Evolutionary conservation across 306 rosid species (phyloP).

Genomic region (Senna tora): DNA sequence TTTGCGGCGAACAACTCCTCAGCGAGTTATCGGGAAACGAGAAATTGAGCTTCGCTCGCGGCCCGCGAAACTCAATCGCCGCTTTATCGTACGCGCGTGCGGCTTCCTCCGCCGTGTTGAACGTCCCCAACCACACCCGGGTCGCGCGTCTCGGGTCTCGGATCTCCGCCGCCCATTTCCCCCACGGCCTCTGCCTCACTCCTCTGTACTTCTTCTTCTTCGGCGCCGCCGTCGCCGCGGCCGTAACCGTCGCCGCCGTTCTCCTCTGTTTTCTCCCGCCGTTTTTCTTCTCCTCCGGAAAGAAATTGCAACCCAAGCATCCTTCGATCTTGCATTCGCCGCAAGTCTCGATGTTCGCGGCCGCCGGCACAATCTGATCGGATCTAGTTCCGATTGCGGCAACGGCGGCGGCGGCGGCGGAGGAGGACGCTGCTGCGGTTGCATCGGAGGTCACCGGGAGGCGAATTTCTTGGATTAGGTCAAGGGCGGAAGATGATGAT

Average conservation of each 20-base stretch:
- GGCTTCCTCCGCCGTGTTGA: conserved; percentile 83
- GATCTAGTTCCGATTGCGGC: neutral
- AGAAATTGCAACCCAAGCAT: conserved; percentile 80
- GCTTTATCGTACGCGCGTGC: conserved; percentile 92
- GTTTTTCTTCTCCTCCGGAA: conserved; percentile 47
- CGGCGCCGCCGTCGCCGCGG: conserved; percentile 4
- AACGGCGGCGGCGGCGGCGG: neutral
- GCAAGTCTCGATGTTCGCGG: conserved; percentile 56
- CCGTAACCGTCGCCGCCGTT: conserved; percentile 37
- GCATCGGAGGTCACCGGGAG: neutral
- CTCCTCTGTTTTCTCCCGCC: conserved; percentile 25
- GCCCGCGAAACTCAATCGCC: conserved; percentile 87
- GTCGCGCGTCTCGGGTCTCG: conserved; percentile 75
- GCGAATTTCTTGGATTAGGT: conserved; percentile 1
- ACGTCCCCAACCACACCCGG: conserved; percentile 93
- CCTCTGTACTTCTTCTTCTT: conserved; percentile 80
- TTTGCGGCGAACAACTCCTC: neutral
- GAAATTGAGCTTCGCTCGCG: conserved; percentile 90
- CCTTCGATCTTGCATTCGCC: conserved; percentile 61
- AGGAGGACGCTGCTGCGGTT: neutral
- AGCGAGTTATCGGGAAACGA: conserved; percentile 61
- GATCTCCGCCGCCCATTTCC: conserved; percentile 95
- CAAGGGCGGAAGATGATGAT: too few relatives aligned
- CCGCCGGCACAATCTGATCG: neutral
- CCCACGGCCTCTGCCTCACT: conserved; percentile 97